Percentiles rank a stretch among this genome's conserved stretches.
phyloP scores from a whole-genome alignment of 78 protist genomes.

The Polysphondylium violaceum region DNA sequence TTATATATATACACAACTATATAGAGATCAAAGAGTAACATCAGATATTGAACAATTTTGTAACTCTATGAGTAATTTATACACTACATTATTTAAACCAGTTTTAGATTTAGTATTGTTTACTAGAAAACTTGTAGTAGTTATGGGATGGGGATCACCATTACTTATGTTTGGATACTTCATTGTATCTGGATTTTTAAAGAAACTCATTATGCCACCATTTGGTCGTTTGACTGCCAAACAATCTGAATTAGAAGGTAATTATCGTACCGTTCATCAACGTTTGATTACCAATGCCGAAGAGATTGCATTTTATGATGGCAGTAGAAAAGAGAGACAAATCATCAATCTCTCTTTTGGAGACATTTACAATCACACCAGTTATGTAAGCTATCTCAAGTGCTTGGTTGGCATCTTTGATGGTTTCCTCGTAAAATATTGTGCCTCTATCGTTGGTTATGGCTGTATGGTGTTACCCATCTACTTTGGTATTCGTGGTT shows the following conservation, averaged over 20 bases:
- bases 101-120: slow-evolving; percentile 79
- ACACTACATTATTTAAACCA: slow-evolving; percentile 84
- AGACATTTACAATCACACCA: slow-evolving; percentile 70
- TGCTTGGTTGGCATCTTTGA: slow-evolving; percentile 84
- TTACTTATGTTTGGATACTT: slow-evolving; percentile 82
- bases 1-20: background rate
- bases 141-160: slow-evolving; percentile 84
- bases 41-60: slow-evolving; percentile 82
- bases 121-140: slow-evolving; percentile 70
- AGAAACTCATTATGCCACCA: slow-evolving; percentile 84
- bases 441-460: slow-evolving; percentile 89
- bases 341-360: slow-evolving; percentile 72
- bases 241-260: slow-evolving; percentile 83
- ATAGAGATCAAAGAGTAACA: slow-evolving; percentile 87
- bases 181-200: slow-evolving; percentile 64
- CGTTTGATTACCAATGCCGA: slow-evolving; percentile 80
- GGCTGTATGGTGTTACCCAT: slow-evolving; percentile 86
- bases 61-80: slow-evolving; percentile 70
- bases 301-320: slow-evolving; percentile 85
- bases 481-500: slow-evolving; percentile 62
- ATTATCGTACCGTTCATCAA: slow-evolving; percentile 84
- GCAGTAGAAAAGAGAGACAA: slow-evolving; percentile 70
- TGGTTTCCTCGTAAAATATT: slow-evolving; percentile 87
- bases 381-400: slow-evolving; percentile 76
- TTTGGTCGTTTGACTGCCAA: slow-evolving; percentile 78